These are phyloP conservation scores for Eucalyptus grandis DNA, from an alignment of 345 rosid species.

Conservation along the genomic window DNA sequence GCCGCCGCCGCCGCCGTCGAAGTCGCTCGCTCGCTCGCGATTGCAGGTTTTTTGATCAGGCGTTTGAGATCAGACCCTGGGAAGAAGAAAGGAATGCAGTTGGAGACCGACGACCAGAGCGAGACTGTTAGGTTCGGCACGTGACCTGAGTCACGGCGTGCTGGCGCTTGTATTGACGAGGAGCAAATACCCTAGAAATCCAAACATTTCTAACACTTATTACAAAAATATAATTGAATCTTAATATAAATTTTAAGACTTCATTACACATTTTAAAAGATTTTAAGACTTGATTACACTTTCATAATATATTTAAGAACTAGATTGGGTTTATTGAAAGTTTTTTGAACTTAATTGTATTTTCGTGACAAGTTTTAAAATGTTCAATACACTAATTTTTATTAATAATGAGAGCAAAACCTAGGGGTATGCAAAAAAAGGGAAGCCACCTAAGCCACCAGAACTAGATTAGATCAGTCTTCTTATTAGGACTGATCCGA, in stretches of 20 bases:
- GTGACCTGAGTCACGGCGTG: not conserved
- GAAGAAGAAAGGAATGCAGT: not conserved
- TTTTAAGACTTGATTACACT: not conserved
- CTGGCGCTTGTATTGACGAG: not conserved
- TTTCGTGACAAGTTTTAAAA: rapidly evolving
- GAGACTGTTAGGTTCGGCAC: not conserved
- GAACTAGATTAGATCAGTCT: rapidly evolving
- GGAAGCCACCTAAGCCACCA: too few relatives aligned
- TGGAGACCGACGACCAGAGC: not conserved
- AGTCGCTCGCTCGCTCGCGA: not conserved
- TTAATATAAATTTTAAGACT: too few relatives aligned
- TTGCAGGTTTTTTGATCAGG: not conserved
- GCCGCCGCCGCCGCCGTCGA: not conserved
- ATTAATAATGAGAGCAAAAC: too few relatives aligned
- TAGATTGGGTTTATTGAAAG: rapidly evolving
- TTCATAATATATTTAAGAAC: rapidly evolving
- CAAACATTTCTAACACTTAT: too few relatives aligned
- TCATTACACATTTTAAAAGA: too few relatives aligned
- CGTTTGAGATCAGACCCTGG: not conserved
- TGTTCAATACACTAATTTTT: too few relatives aligned
- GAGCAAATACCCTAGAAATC: too few relatives aligned
- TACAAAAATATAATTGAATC: too few relatives aligned
- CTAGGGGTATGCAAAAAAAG: too few relatives aligned
- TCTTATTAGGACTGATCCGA: rapidly evolving
- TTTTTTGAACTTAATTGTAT: rapidly evolving